Evolutionary conservation across 2,329 filamentous ascomycete genomes (phyloP).

Genomic region (Alternaria tenuissima): DNA sequence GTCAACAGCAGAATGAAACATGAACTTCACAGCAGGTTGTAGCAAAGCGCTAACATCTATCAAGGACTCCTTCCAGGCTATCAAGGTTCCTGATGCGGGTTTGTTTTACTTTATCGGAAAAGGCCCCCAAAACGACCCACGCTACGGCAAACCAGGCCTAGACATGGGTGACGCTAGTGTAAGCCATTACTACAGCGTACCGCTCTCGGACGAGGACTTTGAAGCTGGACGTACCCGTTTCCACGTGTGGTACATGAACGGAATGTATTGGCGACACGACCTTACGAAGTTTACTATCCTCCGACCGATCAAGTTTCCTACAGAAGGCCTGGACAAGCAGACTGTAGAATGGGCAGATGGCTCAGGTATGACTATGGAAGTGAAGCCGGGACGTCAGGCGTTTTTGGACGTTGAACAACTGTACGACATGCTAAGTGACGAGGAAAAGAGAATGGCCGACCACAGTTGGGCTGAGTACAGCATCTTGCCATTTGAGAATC

Average conservation of each 20-base stretch:
- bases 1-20: neutral
- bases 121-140: neutral
- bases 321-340: neutral
- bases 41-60: neutral
- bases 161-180: neutral
- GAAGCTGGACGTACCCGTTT: constrained; percentile 4
- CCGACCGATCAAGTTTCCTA: neutral
- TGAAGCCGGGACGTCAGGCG: neutral
- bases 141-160: neutral
- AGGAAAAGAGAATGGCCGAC: neutral
- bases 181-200: neutral
- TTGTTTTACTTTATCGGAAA: constrained; percentile 3
- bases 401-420: neutral
- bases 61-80: neutral
- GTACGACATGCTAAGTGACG: constrained; percentile 3
- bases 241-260: neutral
- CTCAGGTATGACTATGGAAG: neutral
- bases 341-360: constrained; percentile 5
- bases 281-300: neutral
- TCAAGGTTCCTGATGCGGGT: constrained; percentile 1
- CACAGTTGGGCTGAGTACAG: constrained; percentile 3
- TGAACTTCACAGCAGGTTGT: neutral
- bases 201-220: constrained; percentile 2
- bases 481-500: neutral
- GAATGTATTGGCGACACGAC: neutral